A percentile compares a stretch with the other conserved stretches of the same genome.
These are phyloP conservation scores for Neurospora crassa DNA, from an alignment of 2,329 filamentous ascomycete genomes.

Conservation along the genomic window DNA sequence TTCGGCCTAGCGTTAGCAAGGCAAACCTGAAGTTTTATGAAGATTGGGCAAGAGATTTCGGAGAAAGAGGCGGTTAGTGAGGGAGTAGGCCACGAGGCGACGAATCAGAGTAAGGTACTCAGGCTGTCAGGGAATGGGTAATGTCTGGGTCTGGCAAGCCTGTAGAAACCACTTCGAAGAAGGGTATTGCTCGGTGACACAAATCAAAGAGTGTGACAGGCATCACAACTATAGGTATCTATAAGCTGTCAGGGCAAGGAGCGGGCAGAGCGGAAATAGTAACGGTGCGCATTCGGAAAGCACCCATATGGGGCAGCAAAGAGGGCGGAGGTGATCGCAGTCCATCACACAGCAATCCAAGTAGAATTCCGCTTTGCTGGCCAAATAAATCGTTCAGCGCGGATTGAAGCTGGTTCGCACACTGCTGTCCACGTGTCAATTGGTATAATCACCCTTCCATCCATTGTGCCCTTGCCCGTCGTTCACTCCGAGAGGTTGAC, in stretches of 20 bases:
- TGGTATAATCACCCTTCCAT: neutral
- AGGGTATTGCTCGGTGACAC: neutral
- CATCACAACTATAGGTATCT: neutral
- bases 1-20: slow-evolving; percentile 82
- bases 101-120: neutral
- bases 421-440: neutral
- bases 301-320: neutral
- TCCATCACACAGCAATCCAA: neutral
- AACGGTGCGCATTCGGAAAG: neutral
- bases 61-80: slow-evolving; percentile 71
- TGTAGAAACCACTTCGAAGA: neutral
- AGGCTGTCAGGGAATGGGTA: neutral
- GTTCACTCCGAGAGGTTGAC: neutral
- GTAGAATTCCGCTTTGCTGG: neutral
- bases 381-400: neutral
- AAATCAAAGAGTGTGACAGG: neutral
- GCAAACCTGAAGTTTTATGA: slow-evolving; percentile 82
- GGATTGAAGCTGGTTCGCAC: neutral
- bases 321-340: neutral
- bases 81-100: slow-evolving; percentile 4
- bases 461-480: neutral
- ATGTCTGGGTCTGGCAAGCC: neutral
- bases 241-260: neutral
- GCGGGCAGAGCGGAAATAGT: neutral
- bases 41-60: slow-evolving; percentile 88